Base-by-base conservation (phyloP, 2,329 filamentous ascomycete species). In the Alternaria gansuensis region DNA sequence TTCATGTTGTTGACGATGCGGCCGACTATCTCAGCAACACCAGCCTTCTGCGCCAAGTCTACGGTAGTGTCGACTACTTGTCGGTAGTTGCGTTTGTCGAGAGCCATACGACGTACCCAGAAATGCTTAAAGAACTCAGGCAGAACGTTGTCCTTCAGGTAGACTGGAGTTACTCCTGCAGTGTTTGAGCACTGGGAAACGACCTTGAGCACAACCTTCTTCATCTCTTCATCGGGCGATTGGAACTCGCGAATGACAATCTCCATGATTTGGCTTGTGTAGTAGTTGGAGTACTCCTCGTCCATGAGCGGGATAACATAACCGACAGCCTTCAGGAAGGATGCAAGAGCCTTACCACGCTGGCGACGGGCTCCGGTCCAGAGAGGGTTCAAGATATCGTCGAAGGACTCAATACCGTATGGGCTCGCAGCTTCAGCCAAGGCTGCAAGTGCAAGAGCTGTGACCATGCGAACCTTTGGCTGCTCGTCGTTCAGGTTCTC, bases 301-400 rank as follows among this genome's bases (percentile, higher is more conserved):
- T 99, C 95, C 95, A 99, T 99, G 51, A 99, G 86, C 4, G 95
- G 95, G 63, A 99, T 98, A 74, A 99, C 97, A 77, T 95, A 98
- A 26, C 95, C 95, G 41, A 99, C 94, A 45, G 95, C 95, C 81
- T 99, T 99, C 62, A 99, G 83, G 79, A 97, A 99, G 13, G 93
- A 94, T 24, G 95, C 94, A 43, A 99, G 84, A 70, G 94, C 93
- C 78, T 99, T 99, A 63, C 95, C 95, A 74, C 95, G 89, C 80
- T 99, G 95, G 80, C 97, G 97, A 64, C 94, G 88, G 28, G 93
- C 94, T 59, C 95, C 95, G 5, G 92, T 97, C 95, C 95, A 99
- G 0, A 99, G 84, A 4, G 95, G 95, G 74, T 98, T 97, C 49
- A 99, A 84, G 62, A 99, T 98, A 59, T 97, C 93, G 71, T 99